Base-by-base conservation (phyloP, 2,329 filamentous ascomycete genomes). In the Cercospora sp. region DNA sequence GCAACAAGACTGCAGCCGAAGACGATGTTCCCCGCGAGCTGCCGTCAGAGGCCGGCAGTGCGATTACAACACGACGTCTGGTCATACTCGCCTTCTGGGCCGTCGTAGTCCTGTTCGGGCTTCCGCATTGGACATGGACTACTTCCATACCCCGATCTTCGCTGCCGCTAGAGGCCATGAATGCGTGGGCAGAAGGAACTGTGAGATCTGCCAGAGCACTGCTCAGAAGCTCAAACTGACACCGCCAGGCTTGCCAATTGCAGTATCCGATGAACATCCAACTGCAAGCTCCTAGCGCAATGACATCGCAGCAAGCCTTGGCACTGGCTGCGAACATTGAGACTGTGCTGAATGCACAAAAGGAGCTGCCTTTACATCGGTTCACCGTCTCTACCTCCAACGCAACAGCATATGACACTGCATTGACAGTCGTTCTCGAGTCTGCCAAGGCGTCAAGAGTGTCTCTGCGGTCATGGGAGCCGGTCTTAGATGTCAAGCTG, bases 71-170 rank as follows among this genome's bases (percentile, higher is more conserved):
- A 67, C 90, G 95, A 64, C 87, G 88, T 59, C 84, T 85, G 70
- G 90, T 98, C 61, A 89, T 99, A 70, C 79, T 91, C 69, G 94
- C 94, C 8, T 98, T 97, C 80, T 99, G 95, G 95, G 83, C 89
- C 5, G 88, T 98, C 42, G 92, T 97, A 6, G 78, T 97, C 6
- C 86, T 90, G 31, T 82, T 99, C 5, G 95, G 95, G 2, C 79
- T 99, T 72, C 95, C 95, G 66, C 90, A 97, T 86, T 99, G 95
- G 95, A 96, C 93, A 89, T 89, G 89, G 79, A 98, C 95, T 0
- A 99, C 95, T 3, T 91, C 91, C 0, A 97, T 98, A 65, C 94
- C 97, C 79, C 88, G 95, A 65, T 94, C 94, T 12, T 86, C 89
- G 55, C 82, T 99, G 73, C 95, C 95, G 5, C 80, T 97, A 73